Conservation (phyloP, 2,329 filamentous ascomycete species). For the Fusarium tuaranense region DNA sequence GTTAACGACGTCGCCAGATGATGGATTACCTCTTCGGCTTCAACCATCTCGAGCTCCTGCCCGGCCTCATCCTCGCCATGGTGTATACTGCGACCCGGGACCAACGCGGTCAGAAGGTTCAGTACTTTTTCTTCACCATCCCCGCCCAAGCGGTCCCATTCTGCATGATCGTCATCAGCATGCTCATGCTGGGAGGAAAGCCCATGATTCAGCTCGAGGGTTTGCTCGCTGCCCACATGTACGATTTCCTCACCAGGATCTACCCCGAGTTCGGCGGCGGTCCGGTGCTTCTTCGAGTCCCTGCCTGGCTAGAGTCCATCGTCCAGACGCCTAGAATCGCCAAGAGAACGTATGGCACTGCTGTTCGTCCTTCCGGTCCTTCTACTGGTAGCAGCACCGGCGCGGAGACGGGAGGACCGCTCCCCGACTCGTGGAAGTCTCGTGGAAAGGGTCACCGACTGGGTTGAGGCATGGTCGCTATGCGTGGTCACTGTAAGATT, state of each 20-base stretch:
- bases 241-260: conserved; percentile 88
- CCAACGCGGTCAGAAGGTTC: conserved; percentile 79
- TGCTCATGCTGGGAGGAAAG: conserved; percentile 72
- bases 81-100: conserved; percentile 89
- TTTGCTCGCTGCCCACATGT: conserved; percentile 88
- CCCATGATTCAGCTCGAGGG: conserved; percentile 78
- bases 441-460: conserved; percentile 73
- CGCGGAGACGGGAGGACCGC: conserved; percentile 57
- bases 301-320: conserved; percentile 75
- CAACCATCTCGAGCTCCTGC: conserved; percentile 60
- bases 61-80: conserved; percentile 81
- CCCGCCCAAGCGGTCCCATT: conserved; percentile 85
- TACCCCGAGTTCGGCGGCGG: conserved; percentile 93
- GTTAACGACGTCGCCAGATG: conserved; percentile 45
- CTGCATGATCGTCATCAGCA: conserved; percentile 79
- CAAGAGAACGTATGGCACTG: conserved; percentile 62
- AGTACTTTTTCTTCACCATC: conserved; percentile 86
- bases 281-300: conserved; percentile 79
- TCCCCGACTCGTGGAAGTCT: conserved; percentile 73
- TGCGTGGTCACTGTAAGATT: neutral
- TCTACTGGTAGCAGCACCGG: conserved; percentile 56
- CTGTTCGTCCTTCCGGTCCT: conserved; percentile 56
- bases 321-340: conserved; percentile 60
- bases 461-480: conserved; percentile 53
- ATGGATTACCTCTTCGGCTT: conserved; percentile 50